phyloP scores from a whole-genome alignment of 495 filamentous ascomycete species.

The Penicillium daleae region DNA sequence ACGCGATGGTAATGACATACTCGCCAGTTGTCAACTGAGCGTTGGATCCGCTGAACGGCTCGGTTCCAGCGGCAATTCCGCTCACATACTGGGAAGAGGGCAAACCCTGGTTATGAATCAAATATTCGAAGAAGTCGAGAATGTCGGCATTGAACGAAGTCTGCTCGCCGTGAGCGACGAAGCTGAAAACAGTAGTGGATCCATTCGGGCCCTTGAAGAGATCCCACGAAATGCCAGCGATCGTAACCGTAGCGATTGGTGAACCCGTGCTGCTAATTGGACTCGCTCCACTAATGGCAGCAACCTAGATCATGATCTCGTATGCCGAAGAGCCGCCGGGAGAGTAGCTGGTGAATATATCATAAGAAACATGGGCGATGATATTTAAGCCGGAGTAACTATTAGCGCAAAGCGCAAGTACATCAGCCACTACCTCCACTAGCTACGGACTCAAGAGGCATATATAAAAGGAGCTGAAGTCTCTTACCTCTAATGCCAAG shows the following conservation, averaged over 20 bases:
- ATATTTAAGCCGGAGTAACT: slow-evolving; percentile 11
- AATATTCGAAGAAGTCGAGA: slow-evolving; percentile 29
- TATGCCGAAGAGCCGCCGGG: slow-evolving; percentile 48
- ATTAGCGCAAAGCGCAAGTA: background rate
- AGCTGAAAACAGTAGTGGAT: slow-evolving; percentile 10
- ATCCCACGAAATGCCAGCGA: slow-evolving; percentile 6
- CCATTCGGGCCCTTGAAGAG: slow-evolving; percentile 7
- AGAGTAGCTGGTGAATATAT: slow-evolving; percentile 52
- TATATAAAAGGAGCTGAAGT: no score
- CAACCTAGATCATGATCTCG: slow-evolving; percentile 67
- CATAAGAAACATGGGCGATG: slow-evolving; percentile 12
- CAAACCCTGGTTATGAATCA: slow-evolving; percentile 21
- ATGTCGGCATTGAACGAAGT: slow-evolving; percentile 20
- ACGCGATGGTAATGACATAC: no score
- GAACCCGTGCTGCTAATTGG: slow-evolving; percentile 38
- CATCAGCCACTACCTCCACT: background rate
- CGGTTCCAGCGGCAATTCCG: slow-evolving; percentile 29
- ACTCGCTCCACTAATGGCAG: slow-evolving; percentile 51
- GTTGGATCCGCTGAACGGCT: slow-evolving; percentile 24
- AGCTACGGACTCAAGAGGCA: no score
- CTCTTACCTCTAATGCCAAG: slow-evolving; percentile 15
- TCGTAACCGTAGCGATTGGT: background rate
- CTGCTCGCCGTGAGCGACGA: slow-evolving; percentile 9
- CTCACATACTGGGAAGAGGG: slow-evolving; percentile 16
- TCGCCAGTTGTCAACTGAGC: background rate